phyloP scores from a whole-genome alignment of 768 basidiomycete species.

The Heimioporus sp. region DNA sequence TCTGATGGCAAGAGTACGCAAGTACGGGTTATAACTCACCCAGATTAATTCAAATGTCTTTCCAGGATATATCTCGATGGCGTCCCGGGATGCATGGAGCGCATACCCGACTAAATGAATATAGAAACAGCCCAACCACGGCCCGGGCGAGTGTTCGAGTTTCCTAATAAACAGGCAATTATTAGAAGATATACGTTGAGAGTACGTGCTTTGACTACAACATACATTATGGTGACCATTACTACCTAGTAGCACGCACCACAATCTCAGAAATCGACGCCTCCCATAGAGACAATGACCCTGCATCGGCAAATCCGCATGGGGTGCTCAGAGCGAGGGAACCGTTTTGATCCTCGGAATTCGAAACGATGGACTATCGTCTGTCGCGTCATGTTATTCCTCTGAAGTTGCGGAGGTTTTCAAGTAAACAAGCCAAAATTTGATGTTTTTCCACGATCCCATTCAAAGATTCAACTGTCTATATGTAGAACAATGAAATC shows the following conservation, averaged over 20 bases:
- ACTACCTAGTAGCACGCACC: too few relatives aligned
- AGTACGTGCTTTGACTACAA: too few relatives aligned
- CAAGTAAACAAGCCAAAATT: background rate
- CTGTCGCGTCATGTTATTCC: background rate
- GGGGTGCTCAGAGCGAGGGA: background rate
- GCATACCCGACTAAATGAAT: too few relatives aligned
- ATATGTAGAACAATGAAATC: background rate
- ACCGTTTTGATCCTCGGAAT: background rate
- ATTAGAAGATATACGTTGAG: too few relatives aligned
- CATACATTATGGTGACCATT: too few relatives aligned
- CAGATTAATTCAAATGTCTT: background rate
- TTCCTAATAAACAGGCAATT: background rate
- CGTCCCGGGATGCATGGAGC: too few relatives aligned
- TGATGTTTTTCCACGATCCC: background rate
- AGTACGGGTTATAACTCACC: background rate
- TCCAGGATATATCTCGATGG: background rate
- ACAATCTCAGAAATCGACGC: too few relatives aligned
- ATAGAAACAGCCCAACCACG: background rate
- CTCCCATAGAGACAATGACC: background rate
- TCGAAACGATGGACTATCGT: background rate
- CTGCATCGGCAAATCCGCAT: background rate
- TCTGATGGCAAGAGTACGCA: background rate
- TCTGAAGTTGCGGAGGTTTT: background rate
- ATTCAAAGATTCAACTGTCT: background rate
- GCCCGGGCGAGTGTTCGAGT: background rate